phyloP scores from a whole-genome alignment of 352 stramenopile species.

The Globisporangium alternatum region DNA sequence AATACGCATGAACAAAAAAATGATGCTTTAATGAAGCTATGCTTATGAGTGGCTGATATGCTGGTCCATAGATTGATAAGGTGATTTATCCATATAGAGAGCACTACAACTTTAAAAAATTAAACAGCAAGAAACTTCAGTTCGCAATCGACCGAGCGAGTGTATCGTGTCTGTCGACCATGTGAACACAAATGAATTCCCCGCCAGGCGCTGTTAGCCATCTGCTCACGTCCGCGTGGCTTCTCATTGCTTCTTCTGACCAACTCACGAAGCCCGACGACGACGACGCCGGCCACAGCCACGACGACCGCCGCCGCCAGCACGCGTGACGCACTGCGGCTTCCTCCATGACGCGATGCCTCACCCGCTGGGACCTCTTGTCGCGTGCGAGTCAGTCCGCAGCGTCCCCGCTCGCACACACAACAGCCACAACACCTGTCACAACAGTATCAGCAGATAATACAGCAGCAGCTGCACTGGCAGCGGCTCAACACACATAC shows the following conservation, averaged over 20 bases:
- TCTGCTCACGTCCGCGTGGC: background rate
- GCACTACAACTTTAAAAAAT: too few relatives aligned
- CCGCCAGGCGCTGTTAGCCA: background rate
- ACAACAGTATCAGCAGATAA: background rate
- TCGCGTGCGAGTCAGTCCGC: constrained; percentile 6
- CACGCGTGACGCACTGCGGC: background rate
- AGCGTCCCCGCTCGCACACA: background rate
- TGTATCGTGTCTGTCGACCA: background rate
- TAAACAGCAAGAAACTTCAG: too few relatives aligned
- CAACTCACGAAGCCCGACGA: background rate
- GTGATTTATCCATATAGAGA: too few relatives aligned
- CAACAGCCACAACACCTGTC: background rate
- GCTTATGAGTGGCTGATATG: too few relatives aligned
- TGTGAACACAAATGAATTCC: constrained; percentile 16
- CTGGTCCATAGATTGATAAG: too few relatives aligned
- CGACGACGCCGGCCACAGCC: background rate
- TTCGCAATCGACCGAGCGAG: too few relatives aligned
- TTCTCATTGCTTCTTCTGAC: constrained; percentile 10
- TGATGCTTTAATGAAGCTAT: too few relatives aligned
- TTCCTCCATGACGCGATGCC: constrained; percentile 5
- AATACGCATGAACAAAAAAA: too few relatives aligned
- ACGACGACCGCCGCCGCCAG: background rate
- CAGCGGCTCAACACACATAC: background rate
- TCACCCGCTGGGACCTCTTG: background rate
- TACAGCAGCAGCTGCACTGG: background rate